Evolutionary conservation across 2,329 filamentous ascomycete genomes (phyloP), one percentile per base, ranked within the genome.

Genomic region (Aspergillus aculeatus): DNA sequence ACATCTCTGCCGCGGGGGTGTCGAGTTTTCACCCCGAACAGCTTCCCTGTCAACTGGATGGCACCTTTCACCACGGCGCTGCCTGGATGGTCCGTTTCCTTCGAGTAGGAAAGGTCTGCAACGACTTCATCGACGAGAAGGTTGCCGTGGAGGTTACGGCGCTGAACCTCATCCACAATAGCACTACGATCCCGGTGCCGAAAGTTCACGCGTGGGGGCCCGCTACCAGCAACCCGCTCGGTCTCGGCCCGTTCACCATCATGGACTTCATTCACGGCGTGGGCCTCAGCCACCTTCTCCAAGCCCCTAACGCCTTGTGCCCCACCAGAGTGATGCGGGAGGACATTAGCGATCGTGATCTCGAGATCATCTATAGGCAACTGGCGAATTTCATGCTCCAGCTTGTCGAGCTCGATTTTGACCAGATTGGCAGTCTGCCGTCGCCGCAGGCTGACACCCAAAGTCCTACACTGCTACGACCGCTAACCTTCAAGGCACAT

Each of bases 251-350:
- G 9, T 70, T 72, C 31, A 73, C 72, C 6, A 68, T 73, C n/a
- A 72, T 72, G 68, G 66, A 70, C 55, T 71, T 71, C 9, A 65
- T 69, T 57, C 23, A 68, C 16, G 66, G 67, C 50, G 63, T 70
- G 41, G 63, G 66, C 62, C 69, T 72, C 53, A 62, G 26, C 26
- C 7, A 29, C 26, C 7, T 29, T 29, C 26, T 29, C 26, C 26
- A 9, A 29, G 26, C 7, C 26, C 26, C 26, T 9, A 4, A 74
- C 71, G 12, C 70, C 66, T 61, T 82, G 76, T 14, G 82, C 63
- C 49, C 73, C 16, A 67, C 70, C 10, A 77, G 75, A 2, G 78
- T 81, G 35, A 83, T 73, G 31, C 67, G 64, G 47, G 68, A 69
- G 53, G 68, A 73, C 47, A 66, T 73, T 56, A 66, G 57, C 23